phyloP scores from a whole-genome alignment of 1,284 basidiomycete genomes.

The Lignosus rhinocerotis region DNA sequence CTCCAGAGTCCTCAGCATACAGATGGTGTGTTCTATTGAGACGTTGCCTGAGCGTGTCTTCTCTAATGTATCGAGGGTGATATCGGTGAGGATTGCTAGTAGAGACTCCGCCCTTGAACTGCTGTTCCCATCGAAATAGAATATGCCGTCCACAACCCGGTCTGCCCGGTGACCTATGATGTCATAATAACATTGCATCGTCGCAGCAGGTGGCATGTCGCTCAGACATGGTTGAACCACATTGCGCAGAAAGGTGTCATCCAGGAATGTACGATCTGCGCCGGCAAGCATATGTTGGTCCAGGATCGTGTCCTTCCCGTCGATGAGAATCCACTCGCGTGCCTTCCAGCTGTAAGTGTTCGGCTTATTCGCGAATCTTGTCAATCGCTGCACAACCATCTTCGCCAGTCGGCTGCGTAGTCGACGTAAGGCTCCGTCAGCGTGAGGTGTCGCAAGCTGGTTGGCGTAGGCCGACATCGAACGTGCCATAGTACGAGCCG shows the following conservation, averaged over 20 bases:
- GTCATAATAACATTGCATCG: constrained; percentile 13
- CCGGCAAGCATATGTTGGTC: constrained; percentile 20
- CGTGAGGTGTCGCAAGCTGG: background rate
- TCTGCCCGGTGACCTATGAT: constrained; percentile 20
- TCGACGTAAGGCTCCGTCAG: constrained; percentile 10
- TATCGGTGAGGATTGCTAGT: constrained; percentile 15
- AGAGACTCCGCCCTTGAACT: constrained; percentile 10
- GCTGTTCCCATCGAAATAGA: constrained; percentile 16
- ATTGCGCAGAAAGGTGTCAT: constrained; percentile 19
- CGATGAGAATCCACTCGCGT: constrained; percentile 16
- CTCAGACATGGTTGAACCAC: constrained; percentile 20
- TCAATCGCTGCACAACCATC: constrained; percentile 7
- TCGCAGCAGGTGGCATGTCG: constrained; percentile 14
- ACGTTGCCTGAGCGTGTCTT: constrained; percentile 9
- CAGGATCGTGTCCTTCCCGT: constrained; percentile 9
- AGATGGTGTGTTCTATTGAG: constrained; percentile 4
- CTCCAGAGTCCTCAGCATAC: constrained; percentile 17
- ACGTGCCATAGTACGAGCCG: constrained; percentile 6
- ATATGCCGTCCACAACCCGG: constrained; percentile 10
- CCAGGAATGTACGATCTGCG: constrained; percentile 17
- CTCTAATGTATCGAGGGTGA: constrained; percentile 16
- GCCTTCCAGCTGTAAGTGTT: constrained; percentile 21
- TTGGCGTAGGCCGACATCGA: constrained; percentile 5
- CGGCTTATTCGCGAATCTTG: constrained; percentile 18
- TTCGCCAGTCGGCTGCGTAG: constrained; percentile 9